Base-by-base conservation (phyloP, 352 stramenopile species). In the Phytopythium helicoides region DNA sequence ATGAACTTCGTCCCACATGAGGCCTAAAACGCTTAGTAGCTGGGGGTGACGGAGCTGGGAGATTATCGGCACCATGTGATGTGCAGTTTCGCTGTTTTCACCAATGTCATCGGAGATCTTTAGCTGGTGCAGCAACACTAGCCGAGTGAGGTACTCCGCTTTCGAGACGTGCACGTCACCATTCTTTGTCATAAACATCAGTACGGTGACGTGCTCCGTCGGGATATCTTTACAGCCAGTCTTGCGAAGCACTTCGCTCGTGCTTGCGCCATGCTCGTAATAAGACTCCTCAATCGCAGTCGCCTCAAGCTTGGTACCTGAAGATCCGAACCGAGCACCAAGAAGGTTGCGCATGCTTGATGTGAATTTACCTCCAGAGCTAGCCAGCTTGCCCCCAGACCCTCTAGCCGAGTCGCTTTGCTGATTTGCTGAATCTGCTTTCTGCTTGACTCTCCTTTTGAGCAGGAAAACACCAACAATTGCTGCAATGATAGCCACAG, bases 41-140 rank as follows among this genome's bases (percentile, higher is more conserved):
- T 88, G 81, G 1, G 81, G 81, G 33, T 91, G 81, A 25, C 78
- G 78, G 46, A 91, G 68, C 45, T 88, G 81, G 4, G 76, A 80
- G 36, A 91, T 67, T 2, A 66, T 73, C 0, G 81, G 76, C 1
- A 86, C 55, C 46, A 89, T 73, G 18, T 74, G 61, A 18, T 86
- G 63, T 28, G 73, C 66, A 11, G 75, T 73, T 38, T 91, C 81
- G 35, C 68, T 74, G 56, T 76, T 78, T 22, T 42, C 5, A 47
- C 68, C 61, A 6, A 76, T 71, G 19, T 74, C 70, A 38, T 89
- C 76, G 31, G 69, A 76, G 31, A 79, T 22, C 42, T 76, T 54
- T 31, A 91, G 68, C 28, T 74, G 66, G 34, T 75, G 81, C 6
- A 88, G 68, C 11, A 82, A 62, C n/a, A 88, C 81, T 26, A 73